phyloP scores from a whole-genome alignment of 208 protist species.

The Trypanosoma boissoni region DNA sequence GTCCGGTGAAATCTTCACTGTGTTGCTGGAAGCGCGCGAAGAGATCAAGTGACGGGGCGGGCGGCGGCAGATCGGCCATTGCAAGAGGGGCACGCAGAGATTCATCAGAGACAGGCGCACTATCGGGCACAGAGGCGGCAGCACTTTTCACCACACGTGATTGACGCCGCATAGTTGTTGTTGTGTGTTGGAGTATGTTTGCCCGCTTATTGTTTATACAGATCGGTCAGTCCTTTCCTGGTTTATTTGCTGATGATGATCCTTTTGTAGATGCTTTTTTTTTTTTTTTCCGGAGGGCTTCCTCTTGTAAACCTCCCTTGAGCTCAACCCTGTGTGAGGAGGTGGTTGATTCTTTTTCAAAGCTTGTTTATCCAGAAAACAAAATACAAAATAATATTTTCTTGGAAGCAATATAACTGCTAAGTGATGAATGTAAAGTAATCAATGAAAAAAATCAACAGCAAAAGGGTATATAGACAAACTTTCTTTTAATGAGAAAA shows the following conservation, averaged over 20 bases:
- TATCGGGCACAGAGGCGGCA: neutral
- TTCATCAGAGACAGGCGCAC: neutral
- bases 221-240: too few relatives aligned
- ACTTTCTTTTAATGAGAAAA: neutral
- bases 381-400: neutral
- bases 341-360: too few relatives aligned
- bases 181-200: neutral
- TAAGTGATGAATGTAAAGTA: conserved; percentile 4
- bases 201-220: too few relatives aligned
- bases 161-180: conserved; percentile 9
- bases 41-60: conserved; percentile 48
- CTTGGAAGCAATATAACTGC: conserved; percentile 15
- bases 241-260: conserved; percentile 1
- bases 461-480: neutral
- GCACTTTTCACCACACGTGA: conserved; percentile 32
- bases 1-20: conserved; percentile 55
- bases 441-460: conserved; percentile 1
- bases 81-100: neutral
- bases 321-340: too few relatives aligned
- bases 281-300: neutral
- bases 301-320: neutral
- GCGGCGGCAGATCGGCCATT: conserved; percentile 15
- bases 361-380: too few relatives aligned
- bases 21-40: conserved; percentile 69
- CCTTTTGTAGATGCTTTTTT: conserved; percentile 1